A percentile compares a stretch with the other conserved stretches of the same genome.
These are phyloP conservation scores for Colletotrichum sp. DNA, from an alignment of 2,329 filamentous ascomycete species.

Conservation along the genomic window DNA sequence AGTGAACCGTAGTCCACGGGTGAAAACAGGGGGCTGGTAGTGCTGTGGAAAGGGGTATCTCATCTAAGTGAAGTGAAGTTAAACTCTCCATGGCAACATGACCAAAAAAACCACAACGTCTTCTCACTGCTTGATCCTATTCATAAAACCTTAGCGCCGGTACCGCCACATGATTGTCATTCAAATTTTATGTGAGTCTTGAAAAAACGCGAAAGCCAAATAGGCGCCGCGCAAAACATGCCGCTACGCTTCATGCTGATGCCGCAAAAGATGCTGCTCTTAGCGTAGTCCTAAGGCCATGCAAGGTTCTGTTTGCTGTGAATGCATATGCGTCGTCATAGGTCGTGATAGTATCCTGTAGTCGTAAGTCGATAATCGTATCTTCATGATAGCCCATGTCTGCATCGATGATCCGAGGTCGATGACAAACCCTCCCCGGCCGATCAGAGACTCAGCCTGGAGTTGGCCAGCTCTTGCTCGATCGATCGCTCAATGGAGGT, in stretches of 20 bases:
- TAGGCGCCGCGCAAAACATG: background rate
- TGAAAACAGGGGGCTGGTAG: conserved; percentile 22
- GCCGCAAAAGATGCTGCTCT: background rate
- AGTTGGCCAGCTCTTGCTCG: conserved; percentile 28
- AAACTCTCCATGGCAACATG: conserved; percentile 6
- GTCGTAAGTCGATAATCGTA: conserved; percentile 1
- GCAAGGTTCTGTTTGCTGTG: background rate
- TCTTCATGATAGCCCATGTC: background rate
- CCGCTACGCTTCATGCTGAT: background rate
- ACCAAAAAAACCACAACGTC: background rate
- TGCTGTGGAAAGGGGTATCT: conserved; percentile 42
- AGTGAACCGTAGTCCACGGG: background rate
- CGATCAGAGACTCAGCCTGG: conserved; percentile 36
- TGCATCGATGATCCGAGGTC: background rate
- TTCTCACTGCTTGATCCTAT: background rate
- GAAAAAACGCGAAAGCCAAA: background rate
- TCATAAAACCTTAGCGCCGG: background rate
- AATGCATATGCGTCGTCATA: background rate
- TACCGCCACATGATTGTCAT: background rate
- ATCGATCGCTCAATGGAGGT: conserved; percentile 67
- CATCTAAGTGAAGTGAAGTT: conserved; percentile 36
- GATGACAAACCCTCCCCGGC: background rate
- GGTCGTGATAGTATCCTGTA: background rate
- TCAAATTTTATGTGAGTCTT: background rate
- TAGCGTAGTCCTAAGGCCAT: background rate